Evolutionary conservation across 352 stramenopile genomes (phyloP).

Genomic region (Globisporangium barbulae): DNA sequence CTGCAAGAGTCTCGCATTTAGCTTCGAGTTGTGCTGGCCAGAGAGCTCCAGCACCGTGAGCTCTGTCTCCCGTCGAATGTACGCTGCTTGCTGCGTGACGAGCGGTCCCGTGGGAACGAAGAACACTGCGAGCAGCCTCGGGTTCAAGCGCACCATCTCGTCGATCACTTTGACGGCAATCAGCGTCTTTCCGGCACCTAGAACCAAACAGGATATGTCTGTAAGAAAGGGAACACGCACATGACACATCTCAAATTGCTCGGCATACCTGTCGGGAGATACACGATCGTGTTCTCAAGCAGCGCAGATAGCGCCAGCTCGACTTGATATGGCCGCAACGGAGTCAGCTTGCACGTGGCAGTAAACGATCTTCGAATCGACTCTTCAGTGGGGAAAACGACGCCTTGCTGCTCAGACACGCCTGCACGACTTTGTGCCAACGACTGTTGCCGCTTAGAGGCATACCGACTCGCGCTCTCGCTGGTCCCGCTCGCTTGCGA

Average conservation of each 20-base stretch:
- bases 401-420: too few relatives aligned
- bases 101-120: constrained; percentile 72
- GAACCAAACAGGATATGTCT: background rate
- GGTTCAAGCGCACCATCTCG: constrained; percentile 59
- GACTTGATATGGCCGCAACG: constrained; percentile 59
- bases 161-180: constrained; percentile 74
- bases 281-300: constrained; percentile 79
- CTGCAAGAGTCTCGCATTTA: constrained; percentile 9
- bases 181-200: constrained; percentile 69
- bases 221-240: background rate
- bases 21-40: constrained; percentile 35
- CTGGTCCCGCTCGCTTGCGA: background rate
- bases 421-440: background rate
- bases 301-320: constrained; percentile 64
- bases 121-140: constrained; percentile 48
- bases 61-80: constrained; percentile 64
- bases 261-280: constrained; percentile 54
- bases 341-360: constrained; percentile 39
- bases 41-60: constrained; percentile 53
- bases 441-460: constrained; percentile 7
- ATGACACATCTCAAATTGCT: background rate
- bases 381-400: constrained; percentile 29
- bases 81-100: constrained; percentile 72
- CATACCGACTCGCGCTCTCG: background rate
- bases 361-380: constrained; percentile 31